Base-by-base conservation (phyloP, 169 alveolate genomes). In the Ichthyophthirius multifiliis region DNA sequence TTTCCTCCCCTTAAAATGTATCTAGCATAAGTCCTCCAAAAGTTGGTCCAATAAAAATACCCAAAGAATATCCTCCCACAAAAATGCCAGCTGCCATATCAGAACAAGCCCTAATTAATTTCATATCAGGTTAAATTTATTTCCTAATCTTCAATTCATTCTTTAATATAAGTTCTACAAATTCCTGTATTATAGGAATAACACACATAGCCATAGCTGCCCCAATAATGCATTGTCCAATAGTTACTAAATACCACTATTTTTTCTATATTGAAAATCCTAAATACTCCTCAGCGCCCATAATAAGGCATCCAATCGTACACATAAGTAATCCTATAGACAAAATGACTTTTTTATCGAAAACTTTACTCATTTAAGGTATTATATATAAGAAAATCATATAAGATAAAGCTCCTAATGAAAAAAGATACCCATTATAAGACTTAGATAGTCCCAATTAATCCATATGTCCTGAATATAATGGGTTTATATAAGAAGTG, bases 1-100 rank as follows among this genome's bases (percentile, higher is more conserved):
- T 18, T 13, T 30, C 76, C 12, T 67, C 63, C 0, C 43, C 74
- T 13, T 37, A 32, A 45, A 78, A 78, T 4, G 76, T 62, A 78
- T 78, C 84, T 64, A 43, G 65, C 13, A 78, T 62, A 30, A 65
- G 18, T 13, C 76, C 75, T 27, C 78, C 84, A 18, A 65, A 16
- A 13, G 44, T 43, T 18, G 84, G 84, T 27, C 84, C 84, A 5
- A 78, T 63, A 35, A 63, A 78, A n/a, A 67, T 78, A 23, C 84
- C 84, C 7, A 78, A 62, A 7, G 84, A 65, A 31, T 78, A 78
- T 31, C 67, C 67, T 15, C 78, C 67, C 31, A 78, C 73, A 16
- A 78, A 78, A 63, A 78, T 63, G 9, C 84, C 75, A 44, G 78
- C 43, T 2, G 77, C 46, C 30, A 78, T 31, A 65, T 78, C 84